These are phyloP conservation scores for Trametes maxima DNA, from an alignment of 768 basidiomycete genomes.

Conservation along the genomic window DNA sequence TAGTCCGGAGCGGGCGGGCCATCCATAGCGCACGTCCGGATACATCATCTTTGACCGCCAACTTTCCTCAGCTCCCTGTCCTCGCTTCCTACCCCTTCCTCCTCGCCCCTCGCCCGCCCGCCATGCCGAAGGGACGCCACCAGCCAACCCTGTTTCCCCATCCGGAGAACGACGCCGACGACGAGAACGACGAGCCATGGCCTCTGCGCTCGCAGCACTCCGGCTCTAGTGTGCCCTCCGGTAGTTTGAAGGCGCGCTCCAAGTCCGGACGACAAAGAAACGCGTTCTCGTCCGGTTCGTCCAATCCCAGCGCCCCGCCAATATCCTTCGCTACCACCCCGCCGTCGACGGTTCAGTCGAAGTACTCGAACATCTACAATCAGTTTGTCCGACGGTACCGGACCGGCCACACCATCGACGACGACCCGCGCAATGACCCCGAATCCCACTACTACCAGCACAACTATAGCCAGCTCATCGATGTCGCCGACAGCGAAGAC, in stretches of 20 bases:
- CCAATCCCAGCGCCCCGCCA: conserved; percentile 31
- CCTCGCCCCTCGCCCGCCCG: conserved; percentile 2
- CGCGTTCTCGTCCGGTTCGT: conserved; percentile 34
- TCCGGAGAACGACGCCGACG: conserved; percentile 55
- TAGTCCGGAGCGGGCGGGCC: neutral
- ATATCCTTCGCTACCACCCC: conserved; percentile 33
- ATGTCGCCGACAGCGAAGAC: conserved; percentile 76
- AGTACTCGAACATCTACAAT: conserved; percentile 68
- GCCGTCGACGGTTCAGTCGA: conserved; percentile 37
- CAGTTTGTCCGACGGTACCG: conserved; percentile 81
- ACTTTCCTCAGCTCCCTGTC: conserved; percentile 1
- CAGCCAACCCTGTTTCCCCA: conserved; percentile 71
- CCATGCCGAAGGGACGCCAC: conserved; percentile 51
- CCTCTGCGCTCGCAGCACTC: conserved; percentile 24
- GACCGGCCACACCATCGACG: conserved; percentile 59
- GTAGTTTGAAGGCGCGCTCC: conserved; percentile 28
- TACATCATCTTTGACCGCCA: conserved; percentile 1
- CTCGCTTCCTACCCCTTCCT: neutral
- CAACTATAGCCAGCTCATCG: conserved; percentile 67
- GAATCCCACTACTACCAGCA: conserved; percentile 81
- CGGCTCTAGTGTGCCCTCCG: conserved; percentile 22
- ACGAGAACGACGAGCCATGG: conserved; percentile 52
- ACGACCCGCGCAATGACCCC: conserved; percentile 78
- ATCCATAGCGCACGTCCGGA: neutral
- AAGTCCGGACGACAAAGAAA: conserved; percentile 34